Evolutionary conservation across 73 alveolate species (phyloP), one percentile per base, ranked within the genome.

Genomic region (Blepharisma stoltei): DNA sequence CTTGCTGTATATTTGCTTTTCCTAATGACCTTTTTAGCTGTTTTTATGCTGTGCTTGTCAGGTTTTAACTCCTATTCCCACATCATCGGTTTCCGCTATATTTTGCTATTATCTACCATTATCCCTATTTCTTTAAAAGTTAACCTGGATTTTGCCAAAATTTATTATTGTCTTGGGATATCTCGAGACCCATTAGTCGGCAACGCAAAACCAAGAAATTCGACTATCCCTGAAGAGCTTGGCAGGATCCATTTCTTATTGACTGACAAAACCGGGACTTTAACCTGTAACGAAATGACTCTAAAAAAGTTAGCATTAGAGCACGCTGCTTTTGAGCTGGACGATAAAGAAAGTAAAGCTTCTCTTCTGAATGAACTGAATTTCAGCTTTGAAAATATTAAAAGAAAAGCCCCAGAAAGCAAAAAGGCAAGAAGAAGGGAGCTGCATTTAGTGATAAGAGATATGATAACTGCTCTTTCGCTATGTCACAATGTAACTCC

Each of bases 401-500:
- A 52, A n/a, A 14, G 32, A n/a, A 20, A 52, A 20, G 32, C 18
- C 32, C 67, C 67, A 7, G 54, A 49, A 71, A 37, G 43, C 27
- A 66, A 68, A 49, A 78, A 73, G 37, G 71, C 79, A 67, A 54
- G 46, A 50, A 84, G 86, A 83, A 84, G 96, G 82, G 82, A 89
- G 52, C 71, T 81, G 46, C 87, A 88, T 75, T 82, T 66, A 52
- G 92, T 92, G 2, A 93, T 92, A 9, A 83, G 97, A 77, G 99
- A 94, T 79, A 55, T 94, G 50, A 89, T 92, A 48, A 75, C 94
- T 0, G 97, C 97, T 4, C 84, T 95, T 38, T 85, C 92, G 5
- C 78, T 95, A 38, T 95, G 99, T 70, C 97, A 95, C 76, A 95
- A 95, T 81, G 99, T 95, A 2, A 95, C 99, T 0, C 99, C 99